These are phyloP conservation scores for Pseudogymnoascus sp. DNA, from an alignment of 2,329 filamentous ascomycete genomes.

Conservation along the genomic window DNA sequence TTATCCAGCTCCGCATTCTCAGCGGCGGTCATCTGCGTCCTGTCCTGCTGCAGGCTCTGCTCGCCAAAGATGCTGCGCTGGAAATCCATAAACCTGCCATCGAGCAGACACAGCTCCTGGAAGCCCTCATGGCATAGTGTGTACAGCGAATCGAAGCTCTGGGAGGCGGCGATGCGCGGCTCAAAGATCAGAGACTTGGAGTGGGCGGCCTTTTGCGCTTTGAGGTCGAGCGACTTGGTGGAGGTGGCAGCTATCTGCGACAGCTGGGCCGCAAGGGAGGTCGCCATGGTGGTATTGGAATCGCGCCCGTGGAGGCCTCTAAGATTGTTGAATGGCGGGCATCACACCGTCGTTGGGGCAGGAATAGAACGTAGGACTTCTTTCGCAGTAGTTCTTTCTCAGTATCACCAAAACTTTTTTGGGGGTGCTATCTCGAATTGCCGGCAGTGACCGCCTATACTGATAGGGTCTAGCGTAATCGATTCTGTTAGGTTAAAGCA, in stretches of 20 bases:
- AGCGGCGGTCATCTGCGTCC: conserved; percentile 70
- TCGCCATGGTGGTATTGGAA: conserved; percentile 52
- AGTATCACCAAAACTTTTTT: conserved; percentile 8
- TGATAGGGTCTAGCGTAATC: neutral
- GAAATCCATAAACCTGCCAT: conserved; percentile 70
- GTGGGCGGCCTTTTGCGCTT: conserved; percentile 85
- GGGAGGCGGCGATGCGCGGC: conserved; percentile 70
- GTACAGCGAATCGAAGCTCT: conserved; percentile 86
- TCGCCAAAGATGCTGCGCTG: conserved; percentile 80
- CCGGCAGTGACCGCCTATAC: neutral
- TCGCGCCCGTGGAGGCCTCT: neutral
- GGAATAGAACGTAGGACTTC: neutral
- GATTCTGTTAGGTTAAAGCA: neutral
- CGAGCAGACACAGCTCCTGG: conserved; percentile 81
- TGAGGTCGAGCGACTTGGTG: conserved; percentile 84
- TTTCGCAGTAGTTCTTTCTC: conserved; percentile 5
- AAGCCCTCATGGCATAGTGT: conserved; percentile 83
- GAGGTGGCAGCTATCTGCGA: conserved; percentile 85
- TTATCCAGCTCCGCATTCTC: conserved; percentile 78
- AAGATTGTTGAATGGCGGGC: conserved; percentile 5
- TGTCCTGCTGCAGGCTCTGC: conserved; percentile 83
- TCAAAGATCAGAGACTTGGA: conserved; percentile 95
- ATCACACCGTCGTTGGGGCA: conserved; percentile 5
- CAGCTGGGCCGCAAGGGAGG: conserved; percentile 86
- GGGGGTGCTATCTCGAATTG: conserved; percentile 6